Evolutionary conservation across 805 yeast species (phyloP).

Genomic region (Ogataea polymorpha): DNA sequence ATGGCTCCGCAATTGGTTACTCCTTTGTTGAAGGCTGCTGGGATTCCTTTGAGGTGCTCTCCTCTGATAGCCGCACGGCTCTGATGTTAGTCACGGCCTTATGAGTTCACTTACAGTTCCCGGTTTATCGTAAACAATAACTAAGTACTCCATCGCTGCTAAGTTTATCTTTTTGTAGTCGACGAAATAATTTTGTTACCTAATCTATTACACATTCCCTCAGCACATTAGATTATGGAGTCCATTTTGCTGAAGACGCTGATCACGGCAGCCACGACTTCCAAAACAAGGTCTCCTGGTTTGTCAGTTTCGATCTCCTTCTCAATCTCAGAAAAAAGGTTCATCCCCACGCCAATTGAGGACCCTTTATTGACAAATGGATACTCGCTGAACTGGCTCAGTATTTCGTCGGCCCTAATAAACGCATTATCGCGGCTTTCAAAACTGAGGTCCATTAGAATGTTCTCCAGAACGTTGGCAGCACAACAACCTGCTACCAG

Average conservation of each 20-base stretch:
- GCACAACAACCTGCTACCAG: conserved; percentile 90
- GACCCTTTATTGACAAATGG: conserved; percentile 65
- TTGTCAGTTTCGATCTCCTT: conserved; percentile 50
- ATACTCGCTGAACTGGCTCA: conserved; percentile 76
- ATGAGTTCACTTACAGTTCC: conserved; percentile 34
- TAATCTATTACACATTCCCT: conserved; percentile 8
- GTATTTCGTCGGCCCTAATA: conserved; percentile 88
- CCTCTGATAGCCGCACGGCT: conserved; percentile 54
- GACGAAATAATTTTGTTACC: conserved; percentile 7
- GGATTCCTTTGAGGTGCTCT: conserved; percentile 49
- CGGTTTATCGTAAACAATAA: conserved; percentile 67
- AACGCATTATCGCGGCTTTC: conserved; percentile 91
- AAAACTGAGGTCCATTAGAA: conserved; percentile 68
- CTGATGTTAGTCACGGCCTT: conserved; percentile 6
- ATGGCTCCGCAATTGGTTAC: conserved; percentile 53
- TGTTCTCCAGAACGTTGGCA: conserved; percentile 93
- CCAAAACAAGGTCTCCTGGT: conserved; percentile 65
- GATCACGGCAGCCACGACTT: conserved; percentile 89
- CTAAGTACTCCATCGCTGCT: conserved; percentile 54
- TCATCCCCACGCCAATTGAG: conserved; percentile 67
- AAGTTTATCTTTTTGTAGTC: neutral
- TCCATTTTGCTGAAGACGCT: conserved; percentile 92
- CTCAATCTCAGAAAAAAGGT: conserved; percentile 50
- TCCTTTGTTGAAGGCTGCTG: conserved; percentile 39
- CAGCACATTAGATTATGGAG: conserved; percentile 54